A percentile compares a stretch with the other conserved stretches of the same genome.
Evolutionary conservation across 2,329 filamentous ascomycete genomes (phyloP).

Genomic region (Aspergillus melleus): DNA sequence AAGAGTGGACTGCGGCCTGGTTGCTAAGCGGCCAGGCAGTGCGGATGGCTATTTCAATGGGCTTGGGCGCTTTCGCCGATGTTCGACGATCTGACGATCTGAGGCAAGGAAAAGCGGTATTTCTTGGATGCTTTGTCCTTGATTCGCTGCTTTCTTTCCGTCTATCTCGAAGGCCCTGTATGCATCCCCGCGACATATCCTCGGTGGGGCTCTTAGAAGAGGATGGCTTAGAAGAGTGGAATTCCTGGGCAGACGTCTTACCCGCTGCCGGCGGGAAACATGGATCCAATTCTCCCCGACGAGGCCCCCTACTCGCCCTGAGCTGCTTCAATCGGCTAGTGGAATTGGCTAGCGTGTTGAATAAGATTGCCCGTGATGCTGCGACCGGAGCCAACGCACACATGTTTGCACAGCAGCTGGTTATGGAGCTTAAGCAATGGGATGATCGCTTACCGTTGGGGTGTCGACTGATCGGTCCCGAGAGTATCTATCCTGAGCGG

Average conservation of each 20-base stretch:
- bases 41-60: constrained; percentile 47
- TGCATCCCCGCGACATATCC: constrained; percentile 49
- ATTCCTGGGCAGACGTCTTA: constrained; percentile 62
- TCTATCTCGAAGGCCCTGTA: constrained; percentile 46
- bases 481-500: constrained; percentile 38
- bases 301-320: constrained; percentile 45
- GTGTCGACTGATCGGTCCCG: constrained; percentile 38
- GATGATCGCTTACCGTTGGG: constrained; percentile 37
- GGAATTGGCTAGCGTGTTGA: constrained; percentile 39
- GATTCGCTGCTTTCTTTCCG: constrained; percentile 54
- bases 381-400: constrained; percentile 29
- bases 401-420: constrained; percentile 34
- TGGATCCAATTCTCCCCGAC: constrained; percentile 30
- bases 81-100: constrained; percentile 32
- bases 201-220: constrained; percentile 57
- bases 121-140: constrained; percentile 55
- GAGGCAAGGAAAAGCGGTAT: constrained; percentile 44
- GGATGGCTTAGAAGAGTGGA: constrained; percentile 72
- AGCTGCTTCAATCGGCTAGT: constrained; percentile 57
- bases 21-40: constrained; percentile 54
- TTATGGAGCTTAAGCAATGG: constrained; percentile 39
- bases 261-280: constrained; percentile 32
- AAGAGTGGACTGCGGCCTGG: constrained; percentile 54
- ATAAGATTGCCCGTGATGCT: constrained; percentile 35
- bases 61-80: constrained; percentile 29